A percentile compares a stretch with the other conserved stretches of the same genome.
These are phyloP conservation scores for Grosmannia clavigera DNA, from an alignment of 2,329 filamentous ascomycete genomes.

Conservation along the genomic window DNA sequence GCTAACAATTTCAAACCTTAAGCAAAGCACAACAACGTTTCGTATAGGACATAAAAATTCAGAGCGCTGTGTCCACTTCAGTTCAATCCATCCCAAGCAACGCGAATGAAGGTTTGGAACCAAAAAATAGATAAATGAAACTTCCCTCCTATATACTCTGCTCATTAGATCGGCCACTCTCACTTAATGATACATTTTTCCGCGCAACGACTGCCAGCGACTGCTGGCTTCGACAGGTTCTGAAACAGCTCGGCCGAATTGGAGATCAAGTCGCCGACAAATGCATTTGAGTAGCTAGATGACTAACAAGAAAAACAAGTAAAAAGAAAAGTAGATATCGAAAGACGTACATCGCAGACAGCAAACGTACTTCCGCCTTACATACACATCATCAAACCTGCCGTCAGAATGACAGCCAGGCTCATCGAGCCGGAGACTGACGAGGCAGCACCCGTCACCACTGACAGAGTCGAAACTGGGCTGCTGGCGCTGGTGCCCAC, in stretches of 20 bases:
- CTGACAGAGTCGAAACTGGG: neutral
- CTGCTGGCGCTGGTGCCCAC: neutral
- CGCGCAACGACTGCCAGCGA: too few species aligned
- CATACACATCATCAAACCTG: conserved; percentile 8
- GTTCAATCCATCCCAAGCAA: too few species aligned
- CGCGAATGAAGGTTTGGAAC: neutral
- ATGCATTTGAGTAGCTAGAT: neutral
- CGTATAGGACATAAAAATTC: neutral
- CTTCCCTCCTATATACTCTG: neutral
- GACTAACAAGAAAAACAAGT: neutral
- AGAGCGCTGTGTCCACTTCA: neutral
- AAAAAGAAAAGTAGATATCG: neutral
- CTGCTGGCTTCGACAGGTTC: too few species aligned
- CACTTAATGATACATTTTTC: neutral
- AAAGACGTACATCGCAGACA: neutral
- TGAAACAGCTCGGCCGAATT: too few species aligned
- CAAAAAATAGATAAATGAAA: neutral
- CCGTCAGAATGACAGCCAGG: conserved; percentile 4
- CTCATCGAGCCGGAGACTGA: conserved; percentile 7
- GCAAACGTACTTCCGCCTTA: neutral
- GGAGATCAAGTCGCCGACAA: too few species aligned
- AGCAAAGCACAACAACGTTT: neutral
- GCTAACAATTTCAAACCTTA: neutral
- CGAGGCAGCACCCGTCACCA: conserved; percentile 10
- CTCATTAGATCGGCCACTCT: neutral